Percentiles rank a stretch among this genome's conserved stretches.
These are phyloP conservation scores for Eutrema yunnanense DNA, from an alignment of 345 rosid genomes.

Conservation along the genomic window DNA sequence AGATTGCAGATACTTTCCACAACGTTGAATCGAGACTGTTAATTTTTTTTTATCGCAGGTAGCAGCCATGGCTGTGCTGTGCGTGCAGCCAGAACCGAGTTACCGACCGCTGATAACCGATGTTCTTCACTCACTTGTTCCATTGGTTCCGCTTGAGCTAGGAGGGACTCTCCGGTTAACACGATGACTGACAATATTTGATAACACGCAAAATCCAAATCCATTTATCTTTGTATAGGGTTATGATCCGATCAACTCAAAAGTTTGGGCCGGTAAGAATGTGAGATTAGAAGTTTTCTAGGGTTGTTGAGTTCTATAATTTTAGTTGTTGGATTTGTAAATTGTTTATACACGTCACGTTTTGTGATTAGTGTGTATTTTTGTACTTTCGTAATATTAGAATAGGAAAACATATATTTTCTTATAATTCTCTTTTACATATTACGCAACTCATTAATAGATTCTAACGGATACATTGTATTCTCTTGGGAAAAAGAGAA, in stretches of 20 bases:
- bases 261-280: neutral
- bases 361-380: neutral
- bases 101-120: constrained; percentile 84
- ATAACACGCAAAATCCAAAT: neutral
- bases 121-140: constrained; percentile 80
- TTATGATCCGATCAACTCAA: neutral
- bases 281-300: neutral
- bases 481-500: no score
- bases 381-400: no score
- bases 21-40: neutral
- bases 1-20: neutral
- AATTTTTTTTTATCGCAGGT: constrained; percentile 41
- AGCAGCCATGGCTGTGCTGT: constrained; percentile 91
- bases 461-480: no score
- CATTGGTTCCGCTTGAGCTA: constrained; percentile 67
- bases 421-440: no score
- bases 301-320: neutral
- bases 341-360: neutral
- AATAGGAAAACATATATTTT: no score
- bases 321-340: neutral
- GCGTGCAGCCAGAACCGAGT: constrained; percentile 87
- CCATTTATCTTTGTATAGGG: neutral
- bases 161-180: constrained; percentile 69
- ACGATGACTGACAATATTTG: constrained; percentile 19
- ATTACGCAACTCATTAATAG: no score